phyloP scores from a whole-genome alignment of 768 basidiomycete genomes.

The Lentinus tigrinus region DNA sequence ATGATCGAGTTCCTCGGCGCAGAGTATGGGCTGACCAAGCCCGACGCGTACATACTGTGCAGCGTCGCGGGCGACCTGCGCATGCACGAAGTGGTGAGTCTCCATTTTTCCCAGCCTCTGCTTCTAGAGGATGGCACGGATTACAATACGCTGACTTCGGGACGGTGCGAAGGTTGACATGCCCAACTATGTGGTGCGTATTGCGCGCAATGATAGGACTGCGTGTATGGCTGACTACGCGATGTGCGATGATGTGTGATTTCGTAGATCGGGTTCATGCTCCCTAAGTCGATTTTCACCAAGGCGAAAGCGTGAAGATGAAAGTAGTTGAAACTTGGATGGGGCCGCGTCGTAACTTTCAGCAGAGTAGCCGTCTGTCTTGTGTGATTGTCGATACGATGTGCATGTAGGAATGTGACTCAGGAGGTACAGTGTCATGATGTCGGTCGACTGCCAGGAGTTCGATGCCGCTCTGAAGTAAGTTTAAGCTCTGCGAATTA shows the following conservation, averaged over 20 bases:
- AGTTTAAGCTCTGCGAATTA: too few relatives aligned
- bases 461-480: too few relatives aligned
- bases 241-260: too few relatives aligned
- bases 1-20: conserved; percentile 55
- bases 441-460: too few relatives aligned
- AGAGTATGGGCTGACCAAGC: conserved; percentile 42
- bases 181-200: conserved; percentile 61
- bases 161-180: conserved; percentile 49
- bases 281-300: conserved; percentile 44
- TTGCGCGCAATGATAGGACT: not conserved
- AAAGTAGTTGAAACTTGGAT: too few relatives aligned
- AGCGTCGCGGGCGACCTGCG: conserved; percentile 58
- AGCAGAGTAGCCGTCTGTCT: too few relatives aligned
- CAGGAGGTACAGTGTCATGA: too few relatives aligned
- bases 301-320: not conserved
- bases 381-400: too few relatives aligned
- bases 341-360: too few relatives aligned
- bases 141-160: not conserved
- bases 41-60: conserved; percentile 60
- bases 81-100: conserved; percentile 58
- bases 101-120: too few relatives aligned
- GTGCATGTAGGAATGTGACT: too few relatives aligned
- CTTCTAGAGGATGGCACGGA: too few relatives aligned
- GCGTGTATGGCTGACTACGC: not conserved
- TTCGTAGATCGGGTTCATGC: conserved; percentile 54